Evolutionary conservation across 768 basidiomycete genomes (phyloP).

Genomic region (Hericium alpestre): DNA sequence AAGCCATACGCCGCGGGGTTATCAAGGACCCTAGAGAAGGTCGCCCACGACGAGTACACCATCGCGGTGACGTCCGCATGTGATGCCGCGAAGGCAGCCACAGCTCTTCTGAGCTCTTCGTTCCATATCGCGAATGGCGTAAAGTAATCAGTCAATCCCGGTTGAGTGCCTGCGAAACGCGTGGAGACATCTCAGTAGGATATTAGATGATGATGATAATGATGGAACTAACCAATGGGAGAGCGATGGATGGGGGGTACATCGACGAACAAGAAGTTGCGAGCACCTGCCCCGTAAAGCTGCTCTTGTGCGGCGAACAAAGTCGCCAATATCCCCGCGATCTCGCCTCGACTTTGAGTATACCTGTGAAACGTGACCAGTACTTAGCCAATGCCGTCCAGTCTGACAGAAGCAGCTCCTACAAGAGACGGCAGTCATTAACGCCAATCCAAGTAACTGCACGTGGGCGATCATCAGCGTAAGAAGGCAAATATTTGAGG

Average conservation of each 20-base stretch:
- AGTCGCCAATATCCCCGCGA: constrained; percentile 14
- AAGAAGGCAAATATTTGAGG: neutral
- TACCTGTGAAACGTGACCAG: neutral
- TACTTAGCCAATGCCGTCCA: neutral
- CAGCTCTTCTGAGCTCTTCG: constrained; percentile 20
- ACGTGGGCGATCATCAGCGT: neutral
- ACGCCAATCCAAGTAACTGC: constrained; percentile 59
- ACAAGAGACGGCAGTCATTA: constrained; percentile 45
- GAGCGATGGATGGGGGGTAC: constrained; percentile 43
- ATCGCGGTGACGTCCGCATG: constrained; percentile 39
- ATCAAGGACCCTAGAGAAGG: constrained; percentile 39
- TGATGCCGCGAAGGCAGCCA: constrained; percentile 25
- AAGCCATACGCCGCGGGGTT: constrained; percentile 34
- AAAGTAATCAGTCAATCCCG: neutral
- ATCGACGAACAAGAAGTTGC: constrained; percentile 51
- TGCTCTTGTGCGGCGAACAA: constrained; percentile 37
- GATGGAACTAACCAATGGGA: constrained; percentile 26
- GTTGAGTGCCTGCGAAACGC: neutral
- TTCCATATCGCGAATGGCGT: constrained; percentile 34
- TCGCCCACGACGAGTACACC: constrained; percentile 36
- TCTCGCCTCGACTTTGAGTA: constrained; percentile 13
- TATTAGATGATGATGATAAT: neutral
- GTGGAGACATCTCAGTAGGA: neutral
- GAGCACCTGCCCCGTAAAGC: constrained; percentile 35
- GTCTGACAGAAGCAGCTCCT: constrained; percentile 9